phyloP scores from a whole-genome alignment of 768 basidiomycete genomes.

The Boletus vermiculosoides region DNA sequence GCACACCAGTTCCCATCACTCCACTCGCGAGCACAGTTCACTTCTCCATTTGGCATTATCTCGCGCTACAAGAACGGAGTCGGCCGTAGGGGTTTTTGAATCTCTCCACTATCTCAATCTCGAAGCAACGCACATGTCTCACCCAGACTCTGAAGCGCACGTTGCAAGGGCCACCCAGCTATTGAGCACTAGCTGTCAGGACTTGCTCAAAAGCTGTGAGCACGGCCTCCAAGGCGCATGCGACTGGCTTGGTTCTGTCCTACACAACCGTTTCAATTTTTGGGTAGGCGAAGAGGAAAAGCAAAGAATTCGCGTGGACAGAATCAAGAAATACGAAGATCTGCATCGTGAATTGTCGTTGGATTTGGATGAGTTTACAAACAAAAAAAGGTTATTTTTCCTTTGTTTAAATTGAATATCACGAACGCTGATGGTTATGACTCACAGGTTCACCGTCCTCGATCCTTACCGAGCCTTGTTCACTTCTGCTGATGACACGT shows the following conservation, averaged over 20 bases:
- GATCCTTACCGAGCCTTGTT: slow-evolving; percentile 61
- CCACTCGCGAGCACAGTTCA: slow-evolving; percentile 38
- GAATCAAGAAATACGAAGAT: slow-evolving; percentile 38
- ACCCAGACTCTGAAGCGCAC: slow-evolving; percentile 46
- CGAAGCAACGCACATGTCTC: slow-evolving; percentile 52
- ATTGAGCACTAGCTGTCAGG: slow-evolving; percentile 52
- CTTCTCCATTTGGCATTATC: slow-evolving; percentile 39
- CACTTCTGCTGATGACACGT: slow-evolving; percentile 33
- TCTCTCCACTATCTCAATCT: slow-evolving; percentile 67
- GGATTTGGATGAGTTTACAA: slow-evolving; percentile 46
- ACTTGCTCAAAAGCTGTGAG: slow-evolving; percentile 46
- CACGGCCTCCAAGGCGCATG: slow-evolving; percentile 41
- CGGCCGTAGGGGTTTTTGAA: slow-evolving; percentile 72
- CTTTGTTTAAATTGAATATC: neutral
- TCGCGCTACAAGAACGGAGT: slow-evolving; percentile 39
- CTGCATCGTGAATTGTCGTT: slow-evolving; percentile 37
- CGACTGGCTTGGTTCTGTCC: slow-evolving; percentile 50
- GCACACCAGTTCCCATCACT: slow-evolving; percentile 20
- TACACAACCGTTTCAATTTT: slow-evolving; percentile 38
- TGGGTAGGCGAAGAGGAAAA: slow-evolving; percentile 35
- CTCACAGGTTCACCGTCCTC: slow-evolving; percentile 46
- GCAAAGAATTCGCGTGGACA: slow-evolving; percentile 32
- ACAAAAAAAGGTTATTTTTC: slow-evolving; percentile 53
- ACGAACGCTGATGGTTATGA: neutral
- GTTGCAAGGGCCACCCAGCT: slow-evolving; percentile 44